Percentiles rank a stretch among this genome's conserved stretches.
Evolutionary conservation across 768 basidiomycete genomes (phyloP).

Genomic region (Arthromyces matolae): DNA sequence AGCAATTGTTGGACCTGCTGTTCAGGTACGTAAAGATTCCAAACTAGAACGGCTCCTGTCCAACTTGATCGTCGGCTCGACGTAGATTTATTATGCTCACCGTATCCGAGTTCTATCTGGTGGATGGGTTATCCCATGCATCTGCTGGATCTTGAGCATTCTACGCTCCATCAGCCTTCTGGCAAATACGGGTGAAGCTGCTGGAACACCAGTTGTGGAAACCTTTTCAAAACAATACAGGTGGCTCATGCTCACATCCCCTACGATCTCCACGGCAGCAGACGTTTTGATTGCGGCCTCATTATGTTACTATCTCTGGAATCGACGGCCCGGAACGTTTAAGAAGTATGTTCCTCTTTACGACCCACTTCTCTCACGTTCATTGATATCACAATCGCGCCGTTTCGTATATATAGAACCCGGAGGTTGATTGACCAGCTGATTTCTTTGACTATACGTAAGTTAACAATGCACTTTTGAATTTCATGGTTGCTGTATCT

Average conservation of each 20-base stretch:
- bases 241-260: conserved; percentile 1
- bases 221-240: not conserved
- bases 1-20: conserved; percentile 7
- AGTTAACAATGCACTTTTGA: not conserved
- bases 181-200: not conserved
- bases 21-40: conserved; percentile 3
- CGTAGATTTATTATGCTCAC: conserved; percentile 12
- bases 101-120: conserved; percentile 5
- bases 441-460: conserved; percentile 6
- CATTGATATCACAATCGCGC: not conserved
- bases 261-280: not conserved
- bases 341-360: not conserved
- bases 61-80: not conserved
- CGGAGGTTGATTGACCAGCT: conserved; percentile 3
- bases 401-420: too few species aligned
- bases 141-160: conserved; percentile 1
- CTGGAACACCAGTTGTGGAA: not conserved
- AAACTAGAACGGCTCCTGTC: too few species aligned
- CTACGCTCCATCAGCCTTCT: not conserved
- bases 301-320: conserved; percentile 3
- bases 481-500: too few species aligned
- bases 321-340: not conserved
- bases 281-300: conserved; percentile 5
- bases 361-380: not conserved
- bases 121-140: not conserved